Conservation (phyloP, 1,284 basidiomycete genomes). For the Leccinum solheimii region DNA sequence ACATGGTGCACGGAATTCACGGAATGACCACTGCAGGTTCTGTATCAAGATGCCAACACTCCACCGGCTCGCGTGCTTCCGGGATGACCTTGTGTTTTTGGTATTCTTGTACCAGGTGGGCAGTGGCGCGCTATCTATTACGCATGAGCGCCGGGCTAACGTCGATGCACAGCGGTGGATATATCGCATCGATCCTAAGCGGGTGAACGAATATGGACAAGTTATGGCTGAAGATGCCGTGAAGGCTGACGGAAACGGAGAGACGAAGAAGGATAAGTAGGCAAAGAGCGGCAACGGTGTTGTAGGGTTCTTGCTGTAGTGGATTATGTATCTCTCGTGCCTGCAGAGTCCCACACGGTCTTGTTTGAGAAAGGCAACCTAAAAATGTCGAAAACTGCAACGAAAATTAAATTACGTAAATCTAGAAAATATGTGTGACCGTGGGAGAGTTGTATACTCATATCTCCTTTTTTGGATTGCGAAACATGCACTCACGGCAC, state of each 20-base stretch:
- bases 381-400: conserved; percentile 10
- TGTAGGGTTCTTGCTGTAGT: neutral
- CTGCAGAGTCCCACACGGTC: neutral
- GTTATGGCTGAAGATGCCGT: conserved; percentile 59
- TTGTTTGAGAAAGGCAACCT: conserved; percentile 12
- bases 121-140: conserved; percentile 19
- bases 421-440: conserved; percentile 16
- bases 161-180: conserved; percentile 74
- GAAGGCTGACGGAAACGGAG: conserved; percentile 40
- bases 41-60: conserved; percentile 96
- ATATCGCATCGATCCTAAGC: conserved; percentile 91
- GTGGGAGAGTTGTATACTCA: conserved; percentile 22
- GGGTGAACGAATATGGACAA: conserved; percentile 96
- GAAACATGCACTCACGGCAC: conserved; percentile 35
- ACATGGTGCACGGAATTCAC: conserved; percentile 22
- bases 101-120: conserved; percentile 83
- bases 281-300: neutral
- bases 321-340: neutral
- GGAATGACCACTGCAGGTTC: conserved; percentile 52
- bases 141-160: conserved; percentile 14
- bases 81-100: conserved; percentile 90
- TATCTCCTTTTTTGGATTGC: conserved; percentile 27
- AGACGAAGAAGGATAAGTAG: conserved; percentile 57
- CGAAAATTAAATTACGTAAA: neutral
- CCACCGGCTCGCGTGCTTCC: conserved; percentile 87